These are phyloP conservation scores for Gossypium anomalum DNA, from an alignment of 345 rosid genomes.

Conservation along the genomic window DNA sequence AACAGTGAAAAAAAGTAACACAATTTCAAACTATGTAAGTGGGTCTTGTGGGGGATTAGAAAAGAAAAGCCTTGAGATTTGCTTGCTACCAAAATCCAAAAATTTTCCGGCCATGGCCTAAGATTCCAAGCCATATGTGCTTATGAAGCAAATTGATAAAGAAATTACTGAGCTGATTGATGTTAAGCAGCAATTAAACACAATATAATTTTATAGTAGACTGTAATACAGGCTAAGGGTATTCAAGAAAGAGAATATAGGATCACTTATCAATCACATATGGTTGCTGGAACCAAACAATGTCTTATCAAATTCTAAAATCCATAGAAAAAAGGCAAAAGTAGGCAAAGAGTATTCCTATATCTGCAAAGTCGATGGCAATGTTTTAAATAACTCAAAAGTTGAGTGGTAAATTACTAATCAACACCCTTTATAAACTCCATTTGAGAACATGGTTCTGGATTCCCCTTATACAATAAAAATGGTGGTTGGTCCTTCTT, in stretches of 20 bases:
- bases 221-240: not conserved
- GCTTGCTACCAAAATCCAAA: constrained; percentile 16
- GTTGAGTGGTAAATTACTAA: constrained; percentile 34
- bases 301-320: constrained; percentile 22
- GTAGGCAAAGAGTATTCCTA: constrained; percentile 13
- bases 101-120: constrained; percentile 10
- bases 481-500: constrained; percentile 29
- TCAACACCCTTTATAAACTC: constrained; percentile 30
- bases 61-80: constrained; percentile 17
- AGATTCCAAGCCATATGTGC: constrained; percentile 3
- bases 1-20: not conserved
- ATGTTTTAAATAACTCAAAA: constrained; percentile 34
- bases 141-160: not conserved
- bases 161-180: not conserved
- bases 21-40: constrained; percentile 30
- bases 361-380: constrained; percentile 38
- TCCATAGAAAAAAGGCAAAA: constrained; percentile 17
- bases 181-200: too few relatives aligned
- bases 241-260: not conserved
- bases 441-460: constrained; percentile 8
- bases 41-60: constrained; percentile 15
- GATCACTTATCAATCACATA: not conserved
- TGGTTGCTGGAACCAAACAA: constrained; percentile 3
- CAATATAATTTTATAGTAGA: not conserved
- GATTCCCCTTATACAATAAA: not conserved